phyloP scores from a whole-genome alignment of 2,329 filamentous ascomycete genomes.

The Verticillium albo-atrum region DNA sequence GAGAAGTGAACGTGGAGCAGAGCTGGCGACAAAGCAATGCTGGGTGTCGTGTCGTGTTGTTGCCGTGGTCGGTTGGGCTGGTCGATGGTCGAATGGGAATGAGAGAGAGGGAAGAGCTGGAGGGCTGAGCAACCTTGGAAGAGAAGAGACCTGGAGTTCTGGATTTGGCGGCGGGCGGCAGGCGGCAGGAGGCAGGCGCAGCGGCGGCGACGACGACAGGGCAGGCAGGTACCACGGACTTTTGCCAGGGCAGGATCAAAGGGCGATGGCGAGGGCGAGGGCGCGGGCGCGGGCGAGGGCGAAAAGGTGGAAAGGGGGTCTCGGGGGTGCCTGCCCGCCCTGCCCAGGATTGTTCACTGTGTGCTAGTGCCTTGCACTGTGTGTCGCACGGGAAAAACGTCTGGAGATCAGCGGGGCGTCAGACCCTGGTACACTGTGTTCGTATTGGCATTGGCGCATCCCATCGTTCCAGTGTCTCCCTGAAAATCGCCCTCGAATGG shows the following conservation, averaged over 20 bases:
- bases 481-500: neutral
- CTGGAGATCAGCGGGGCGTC: neutral
- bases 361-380: neutral
- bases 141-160: neutral
- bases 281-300: neutral
- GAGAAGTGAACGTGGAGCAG: neutral
- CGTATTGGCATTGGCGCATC: neutral
- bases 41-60: neutral
- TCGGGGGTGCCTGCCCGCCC: neutral
- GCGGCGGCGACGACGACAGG: neutral
- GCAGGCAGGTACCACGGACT: neutral
- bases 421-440: constrained; percentile 1
- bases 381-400: neutral
- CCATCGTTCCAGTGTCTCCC: neutral
- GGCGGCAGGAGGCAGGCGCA: neutral
- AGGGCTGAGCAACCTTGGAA: neutral
- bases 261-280: neutral
- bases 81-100: neutral
- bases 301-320: neutral
- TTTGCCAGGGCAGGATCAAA: neutral
- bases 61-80: neutral
- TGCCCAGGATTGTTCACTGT: neutral
- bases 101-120: neutral
- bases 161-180: neutral
- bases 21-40: neutral